These are phyloP conservation scores for Penicillium longicatenatum DNA, from an alignment of 495 filamentous ascomycete species.

Conservation along the genomic window DNA sequence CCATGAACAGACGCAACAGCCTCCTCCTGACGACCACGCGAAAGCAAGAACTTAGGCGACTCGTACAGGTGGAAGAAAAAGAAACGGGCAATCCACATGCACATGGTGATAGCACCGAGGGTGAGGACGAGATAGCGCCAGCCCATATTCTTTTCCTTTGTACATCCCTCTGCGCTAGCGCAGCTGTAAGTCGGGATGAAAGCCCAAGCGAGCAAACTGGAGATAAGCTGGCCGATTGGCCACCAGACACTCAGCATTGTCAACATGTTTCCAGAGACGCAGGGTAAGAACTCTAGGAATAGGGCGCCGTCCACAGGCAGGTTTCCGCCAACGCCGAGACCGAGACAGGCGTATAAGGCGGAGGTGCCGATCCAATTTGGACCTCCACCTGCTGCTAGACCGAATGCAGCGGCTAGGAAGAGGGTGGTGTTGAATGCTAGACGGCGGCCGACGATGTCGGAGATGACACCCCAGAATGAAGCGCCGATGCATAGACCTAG, in stretches of 20 bases:
- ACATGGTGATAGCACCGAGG: conserved; percentile 70
- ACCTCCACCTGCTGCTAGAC: conserved; percentile 54
- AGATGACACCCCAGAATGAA: conserved; percentile 60
- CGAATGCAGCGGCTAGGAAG: conserved; percentile 56
- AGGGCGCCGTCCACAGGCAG: conserved; percentile 59
- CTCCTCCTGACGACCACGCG: conserved; percentile 67
- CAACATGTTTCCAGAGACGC: conserved; percentile 52
- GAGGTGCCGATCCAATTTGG: conserved; percentile 53
- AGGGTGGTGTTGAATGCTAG: conserved; percentile 62
- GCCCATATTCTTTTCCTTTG: conserved; percentile 67
- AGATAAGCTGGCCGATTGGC: conserved; percentile 59
- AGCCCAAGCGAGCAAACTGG: conserved; percentile 56
- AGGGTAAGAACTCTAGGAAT: conserved; percentile 62
- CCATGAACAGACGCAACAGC: conserved; percentile 71
- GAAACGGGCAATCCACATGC: conserved; percentile 71
- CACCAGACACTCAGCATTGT: conserved; percentile 62
- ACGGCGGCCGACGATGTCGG: conserved; percentile 59
- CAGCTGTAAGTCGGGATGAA: conserved; percentile 58
- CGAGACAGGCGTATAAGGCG: conserved; percentile 51
- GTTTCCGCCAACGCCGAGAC: conserved; percentile 63
- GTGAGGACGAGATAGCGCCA: conserved; percentile 78
- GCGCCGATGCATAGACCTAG: conserved; percentile 60
- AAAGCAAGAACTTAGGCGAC: conserved; percentile 79
- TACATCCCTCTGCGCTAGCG: conserved; percentile 50
- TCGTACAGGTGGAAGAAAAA: conserved; percentile 78